These are phyloP conservation scores for Bipolaris bicolor DNA, from an alignment of 2,329 filamentous ascomycete genomes.

Conservation along the genomic window DNA sequence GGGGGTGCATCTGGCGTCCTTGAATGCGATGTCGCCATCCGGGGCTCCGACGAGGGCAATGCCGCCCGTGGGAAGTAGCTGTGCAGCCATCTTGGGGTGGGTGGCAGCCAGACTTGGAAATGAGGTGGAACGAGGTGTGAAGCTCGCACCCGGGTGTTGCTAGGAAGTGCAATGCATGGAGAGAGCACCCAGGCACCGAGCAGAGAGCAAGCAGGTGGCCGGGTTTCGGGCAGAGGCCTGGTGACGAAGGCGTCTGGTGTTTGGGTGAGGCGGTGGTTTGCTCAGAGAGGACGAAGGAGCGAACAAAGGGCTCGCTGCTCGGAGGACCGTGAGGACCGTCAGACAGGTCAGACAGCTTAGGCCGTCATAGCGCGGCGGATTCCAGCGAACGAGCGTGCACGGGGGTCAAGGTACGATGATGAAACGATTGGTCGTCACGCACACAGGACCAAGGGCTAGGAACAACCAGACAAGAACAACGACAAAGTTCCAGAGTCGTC, in stretches of 20 bases:
- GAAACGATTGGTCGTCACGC: constrained; percentile 51
- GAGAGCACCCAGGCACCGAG: constrained; percentile 48
- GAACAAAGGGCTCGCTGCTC: constrained; percentile 44
- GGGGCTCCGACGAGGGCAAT: constrained; percentile 50
- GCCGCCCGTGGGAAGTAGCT: constrained; percentile 33
- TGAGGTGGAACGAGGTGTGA: constrained; percentile 37
- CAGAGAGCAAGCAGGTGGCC: constrained; percentile 36
- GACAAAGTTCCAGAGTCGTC: constrained; percentile 14
- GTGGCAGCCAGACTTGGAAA: constrained; percentile 16
- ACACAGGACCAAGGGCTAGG: constrained; percentile 38
- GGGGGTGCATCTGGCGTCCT: constrained; percentile 38
- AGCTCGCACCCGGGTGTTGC: constrained; percentile 45
- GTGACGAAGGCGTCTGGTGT: constrained; percentile 35
- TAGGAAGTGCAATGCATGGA: constrained; percentile 49
- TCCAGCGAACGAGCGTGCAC: constrained; percentile 47
- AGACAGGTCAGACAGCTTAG: constrained; percentile 44
- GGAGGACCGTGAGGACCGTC: constrained; percentile 33
- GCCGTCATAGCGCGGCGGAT: constrained; percentile 50
- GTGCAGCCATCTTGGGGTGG: constrained; percentile 38
- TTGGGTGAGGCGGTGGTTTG: constrained; percentile 32
- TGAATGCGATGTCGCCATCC: constrained; percentile 43
- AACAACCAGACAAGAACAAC: constrained; percentile 20
- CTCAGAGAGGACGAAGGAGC: constrained; percentile 38
- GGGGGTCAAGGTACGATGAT: constrained; percentile 45
- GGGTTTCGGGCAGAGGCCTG: constrained; percentile 29